A percentile compares a stretch with the other conserved stretches of the same genome.
Conservation (phyloP, 2,329 filamentous ascomycete species). For the Byssoonygena ceratinophila region DNA sequence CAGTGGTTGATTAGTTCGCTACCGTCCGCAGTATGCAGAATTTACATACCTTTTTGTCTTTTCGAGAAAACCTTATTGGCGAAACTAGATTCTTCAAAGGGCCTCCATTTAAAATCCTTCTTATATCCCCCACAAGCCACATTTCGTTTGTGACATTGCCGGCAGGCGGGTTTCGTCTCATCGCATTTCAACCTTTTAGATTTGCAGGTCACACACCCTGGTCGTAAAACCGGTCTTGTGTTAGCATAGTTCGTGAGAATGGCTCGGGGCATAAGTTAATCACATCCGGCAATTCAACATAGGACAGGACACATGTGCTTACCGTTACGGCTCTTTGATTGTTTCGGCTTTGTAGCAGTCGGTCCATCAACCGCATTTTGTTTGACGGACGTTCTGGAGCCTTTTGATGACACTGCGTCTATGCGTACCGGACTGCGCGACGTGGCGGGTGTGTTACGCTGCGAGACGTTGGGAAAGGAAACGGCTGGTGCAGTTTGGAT, state of each 20-base stretch:
- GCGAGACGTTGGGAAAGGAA: background rate
- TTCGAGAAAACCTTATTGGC: slow-evolving; percentile 31
- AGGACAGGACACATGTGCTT: slow-evolving; percentile 30
- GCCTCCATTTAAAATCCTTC: slow-evolving; percentile 65
- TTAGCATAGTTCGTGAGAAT: slow-evolving; percentile 6
- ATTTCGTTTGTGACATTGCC: slow-evolving; percentile 55
- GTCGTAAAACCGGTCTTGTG: slow-evolving; percentile 5
- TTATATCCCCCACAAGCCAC: slow-evolving; percentile 61
- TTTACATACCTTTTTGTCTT: slow-evolving; percentile 37
- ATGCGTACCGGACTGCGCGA: background rate
- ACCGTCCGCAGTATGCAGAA: background rate
- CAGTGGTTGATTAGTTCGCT: background rate
- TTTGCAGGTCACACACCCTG: slow-evolving; percentile 65
- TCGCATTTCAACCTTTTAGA: slow-evolving; percentile 63
- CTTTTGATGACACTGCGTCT: background rate
- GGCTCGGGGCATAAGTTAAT: too few species aligned
- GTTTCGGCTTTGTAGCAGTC: slow-evolving; percentile 49
- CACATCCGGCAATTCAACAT: too few species aligned
- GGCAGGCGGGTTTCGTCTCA: slow-evolving; percentile 58
- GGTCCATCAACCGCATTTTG: background rate
- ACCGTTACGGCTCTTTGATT: slow-evolving; percentile 68
- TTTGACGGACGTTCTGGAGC: background rate
- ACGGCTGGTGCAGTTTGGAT: slow-evolving; percentile 36
- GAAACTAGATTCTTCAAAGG: slow-evolving; percentile 55
- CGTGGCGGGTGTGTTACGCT: background rate